Evolutionary conservation across 2,329 filamentous ascomycete species (phyloP), one percentile per base, ranked within the genome.

Genomic region (Monosporascus sp.): DNA sequence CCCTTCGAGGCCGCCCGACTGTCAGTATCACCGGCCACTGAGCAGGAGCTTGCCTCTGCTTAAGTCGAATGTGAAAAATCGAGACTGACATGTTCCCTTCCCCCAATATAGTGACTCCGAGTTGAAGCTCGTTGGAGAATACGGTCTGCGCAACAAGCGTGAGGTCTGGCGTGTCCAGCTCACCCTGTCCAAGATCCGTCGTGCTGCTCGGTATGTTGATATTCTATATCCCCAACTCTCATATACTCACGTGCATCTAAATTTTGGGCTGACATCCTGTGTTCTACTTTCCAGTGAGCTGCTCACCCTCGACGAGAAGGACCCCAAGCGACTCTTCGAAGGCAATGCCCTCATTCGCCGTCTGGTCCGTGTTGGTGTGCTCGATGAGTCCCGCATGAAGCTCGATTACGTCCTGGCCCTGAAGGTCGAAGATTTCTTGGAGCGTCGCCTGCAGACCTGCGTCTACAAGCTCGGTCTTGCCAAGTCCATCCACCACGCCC

Each of bases 321-420:
- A 99, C 82, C 94, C 94, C 78, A 97, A 97, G 88, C 92, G 94
- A 81, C 92, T 99, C 67, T 99, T 99, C 85, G 94, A 99, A 86
- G 94, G 94, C 80, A 99, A 99, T 80, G 94, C 94, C 76, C 87
- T 99, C 77, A 99, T 99, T 88, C 94, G 94, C 78, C 94, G 94
- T 89, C 91, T 99, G 67, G 94, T 99, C 67, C 94, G 94, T 78
- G 92, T 97, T 76, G 94, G 94, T 90, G 94, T 99, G 73, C 91
- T 99, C 73, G 94, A 99, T 78, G 94, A 99, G 85, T 92, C 92
- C 76, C 94, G 94, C 86, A 99, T 99, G 94, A 99, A 97, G 89
- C 94, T 99, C 85, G 94, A 99, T 97, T 97, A 99, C 88, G 94
- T 99, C 75, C 83, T 99, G 75, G 94, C 94, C 80, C 88, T 99